phyloP scores from a whole-genome alignment of 164 flowering plant species.

The Buxus sempervirens region DNA sequence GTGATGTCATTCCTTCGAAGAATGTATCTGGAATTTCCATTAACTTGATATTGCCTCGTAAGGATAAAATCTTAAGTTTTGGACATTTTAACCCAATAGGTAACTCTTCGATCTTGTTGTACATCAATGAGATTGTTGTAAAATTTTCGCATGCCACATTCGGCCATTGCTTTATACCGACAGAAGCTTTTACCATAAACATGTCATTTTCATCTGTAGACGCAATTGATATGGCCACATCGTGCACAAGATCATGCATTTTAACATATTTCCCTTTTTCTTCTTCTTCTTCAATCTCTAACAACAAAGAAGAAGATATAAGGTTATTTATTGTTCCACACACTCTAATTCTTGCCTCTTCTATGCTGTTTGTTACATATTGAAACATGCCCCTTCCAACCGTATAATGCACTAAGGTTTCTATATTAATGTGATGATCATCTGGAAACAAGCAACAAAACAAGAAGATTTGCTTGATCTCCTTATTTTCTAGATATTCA shows the following conservation, averaged over 20 bases:
- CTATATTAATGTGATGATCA: neutral
- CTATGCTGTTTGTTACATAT: neutral
- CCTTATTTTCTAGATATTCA: constrained; percentile 5
- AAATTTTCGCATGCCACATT: neutral
- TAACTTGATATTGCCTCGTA: neutral
- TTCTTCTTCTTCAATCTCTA: neutral
- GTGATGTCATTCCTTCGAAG: constrained; percentile 13
- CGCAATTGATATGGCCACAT: constrained; percentile 18
- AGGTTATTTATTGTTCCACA: constrained; percentile 1
- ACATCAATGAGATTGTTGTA: neutral
- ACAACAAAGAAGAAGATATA: constrained; percentile 14
- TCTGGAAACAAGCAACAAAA: constrained; percentile 8
- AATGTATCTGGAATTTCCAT: constrained; percentile 2
- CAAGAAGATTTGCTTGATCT: constrained; percentile 5
- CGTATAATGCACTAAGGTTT: constrained; percentile 2
- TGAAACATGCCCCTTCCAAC: constrained; percentile 16
- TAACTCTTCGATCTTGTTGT: neutral
- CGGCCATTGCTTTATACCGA: constrained; percentile 1
- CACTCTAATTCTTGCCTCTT: constrained; percentile 12
- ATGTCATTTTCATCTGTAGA: neutral
- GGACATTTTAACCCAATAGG: constrained; percentile 15
- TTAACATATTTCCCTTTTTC: neutral
- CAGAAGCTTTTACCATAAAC: neutral
- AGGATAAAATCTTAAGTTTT: neutral
- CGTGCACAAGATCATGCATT: constrained; percentile 18